Evolutionary conservation across 176 grass and related monocot genomes (phyloP), one percentile per base, ranked within the genome.

Genomic region (Thinopyrum elongatum): DNA sequence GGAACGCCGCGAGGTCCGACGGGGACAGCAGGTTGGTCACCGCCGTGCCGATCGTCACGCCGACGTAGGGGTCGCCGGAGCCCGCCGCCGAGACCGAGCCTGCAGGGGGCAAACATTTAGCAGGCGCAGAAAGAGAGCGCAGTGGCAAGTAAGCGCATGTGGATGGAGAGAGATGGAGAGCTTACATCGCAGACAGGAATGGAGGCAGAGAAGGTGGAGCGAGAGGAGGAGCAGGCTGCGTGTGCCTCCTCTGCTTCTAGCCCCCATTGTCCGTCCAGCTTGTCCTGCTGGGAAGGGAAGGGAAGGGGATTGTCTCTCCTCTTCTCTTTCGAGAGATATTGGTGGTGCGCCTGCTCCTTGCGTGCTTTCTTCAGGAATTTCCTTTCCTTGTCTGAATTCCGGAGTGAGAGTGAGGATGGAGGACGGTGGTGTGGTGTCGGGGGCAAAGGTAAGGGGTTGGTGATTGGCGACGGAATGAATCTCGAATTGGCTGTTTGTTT

Each of bases 1-100:
- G 90, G 90, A 99, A 96, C 16, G 77, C 75, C 3, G 86, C 88
- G 10, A 99, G 88, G 85, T 99, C 97, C 16, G 84, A 77, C 23
- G 97, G 92, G 23, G 93, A 83, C 58, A 99, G 86, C 31, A 99
- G 92, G 87, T 89, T 90, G 71, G 97, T 91, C 42, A 96, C 92
- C 51, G 82, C 89, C 60, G 94, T 99, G 42, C 97, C 97, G 36
- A 99, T 90, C 80, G 88, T 96, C 22, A 99, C 94, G 62, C 97
- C 97, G 23, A 99, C 84, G 84, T 91, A 99, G 23, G 94, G 90
- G 8, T 78, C 53, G 21, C 59, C 80, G 22, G 26, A 77, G 59
- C 62, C 53, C 19, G 88, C 80, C 80, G 65, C 73, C 41, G 82
- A 76, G 68, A 46, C 65, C 34, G 42, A 68, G 17, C 70, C 84